A percentile compares a stretch with the other conserved stretches of the same genome.
These are phyloP conservation scores for Trametes sanguinea DNA, from an alignment of 768 basidiomycete species.

Conservation along the genomic window DNA sequence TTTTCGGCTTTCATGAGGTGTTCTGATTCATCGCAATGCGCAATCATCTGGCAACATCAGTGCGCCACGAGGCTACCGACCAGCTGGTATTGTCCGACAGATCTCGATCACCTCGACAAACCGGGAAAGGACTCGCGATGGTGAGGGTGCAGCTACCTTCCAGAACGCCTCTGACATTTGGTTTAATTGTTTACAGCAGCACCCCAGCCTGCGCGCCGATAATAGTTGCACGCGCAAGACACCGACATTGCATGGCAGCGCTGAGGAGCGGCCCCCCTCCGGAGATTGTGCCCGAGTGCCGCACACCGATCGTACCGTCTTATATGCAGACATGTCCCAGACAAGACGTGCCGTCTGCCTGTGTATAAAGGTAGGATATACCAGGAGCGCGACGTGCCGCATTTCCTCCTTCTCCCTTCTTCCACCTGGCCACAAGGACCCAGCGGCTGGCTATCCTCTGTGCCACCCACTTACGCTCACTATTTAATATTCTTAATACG, in stretches of 20 bases:
- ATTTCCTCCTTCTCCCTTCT: background rate
- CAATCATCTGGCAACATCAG: constrained; percentile 9
- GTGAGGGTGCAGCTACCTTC: background rate
- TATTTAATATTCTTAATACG: constrained; percentile 16
- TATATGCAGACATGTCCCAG: constrained; percentile 8
- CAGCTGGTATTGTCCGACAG: constrained; percentile 9
- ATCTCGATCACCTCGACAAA: constrained; percentile 12
- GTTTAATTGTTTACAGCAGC: constrained; percentile 10
- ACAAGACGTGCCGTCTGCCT: background rate
- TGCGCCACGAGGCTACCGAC: constrained; percentile 18
- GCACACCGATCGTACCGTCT: constrained; percentile 11
- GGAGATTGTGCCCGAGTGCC: constrained; percentile 2
- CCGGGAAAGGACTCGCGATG: background rate
- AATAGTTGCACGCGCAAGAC: background rate
- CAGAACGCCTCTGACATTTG: background rate
- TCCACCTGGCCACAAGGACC: background rate
- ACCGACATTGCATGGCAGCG: background rate
- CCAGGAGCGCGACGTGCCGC: background rate
- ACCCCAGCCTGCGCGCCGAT: background rate
- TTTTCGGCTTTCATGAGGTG: background rate
- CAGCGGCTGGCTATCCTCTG: constrained; percentile 10
- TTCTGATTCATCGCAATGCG: constrained; percentile 7
- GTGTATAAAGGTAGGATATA: constrained; percentile 9
- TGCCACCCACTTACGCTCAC: constrained; percentile 10
- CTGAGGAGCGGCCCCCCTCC: background rate